phyloP scores from a whole-genome alignment of 139 green algal species.

The Chlamydomonas asymmetrica region DNA sequence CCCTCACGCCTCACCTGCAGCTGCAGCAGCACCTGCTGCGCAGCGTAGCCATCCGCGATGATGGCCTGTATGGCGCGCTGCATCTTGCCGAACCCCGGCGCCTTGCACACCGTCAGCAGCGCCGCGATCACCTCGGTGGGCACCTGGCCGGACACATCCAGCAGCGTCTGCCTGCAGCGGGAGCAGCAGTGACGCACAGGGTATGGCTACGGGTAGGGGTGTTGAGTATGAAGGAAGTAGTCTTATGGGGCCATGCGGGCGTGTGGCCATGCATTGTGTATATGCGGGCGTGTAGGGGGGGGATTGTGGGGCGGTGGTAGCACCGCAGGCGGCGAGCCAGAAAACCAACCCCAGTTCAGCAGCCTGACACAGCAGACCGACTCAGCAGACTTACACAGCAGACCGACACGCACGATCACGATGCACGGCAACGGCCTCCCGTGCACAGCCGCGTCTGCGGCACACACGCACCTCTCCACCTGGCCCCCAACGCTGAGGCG shows the following conservation, averaged over 20 bases:
- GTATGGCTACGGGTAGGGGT: not conserved
- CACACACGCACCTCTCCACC: slow-evolving; percentile 46
- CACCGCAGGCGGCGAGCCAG: no score
- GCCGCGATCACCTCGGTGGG: slow-evolving; percentile 44
- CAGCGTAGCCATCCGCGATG: slow-evolving; percentile 79
- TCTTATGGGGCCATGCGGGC: no score
- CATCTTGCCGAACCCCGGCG: slow-evolving; percentile 32
- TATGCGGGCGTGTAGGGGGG: no score
- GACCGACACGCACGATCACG: slow-evolving; percentile 1
- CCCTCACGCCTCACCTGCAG: slow-evolving; percentile 71
- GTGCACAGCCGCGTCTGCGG: not conserved
- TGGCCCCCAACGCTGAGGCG: no score
- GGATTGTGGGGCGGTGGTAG: no score
- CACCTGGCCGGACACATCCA: slow-evolving; percentile 60
- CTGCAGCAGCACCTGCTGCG: slow-evolving; percentile 79
- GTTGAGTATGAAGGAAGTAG: no score
- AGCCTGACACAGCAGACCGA: no score
- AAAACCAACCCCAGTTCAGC: no score
- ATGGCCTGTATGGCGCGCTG: slow-evolving; percentile 50
- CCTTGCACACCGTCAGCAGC: slow-evolving; percentile 40
- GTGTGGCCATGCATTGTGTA: no score
- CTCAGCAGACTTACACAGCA: no score
- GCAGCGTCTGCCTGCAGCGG: slow-evolving; percentile 41
- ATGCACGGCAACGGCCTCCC: not conserved
- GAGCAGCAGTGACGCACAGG: not conserved